Evolutionary conservation across 768 basidiomycete genomes (phyloP).

Genomic region (Suillus alpinus): DNA sequence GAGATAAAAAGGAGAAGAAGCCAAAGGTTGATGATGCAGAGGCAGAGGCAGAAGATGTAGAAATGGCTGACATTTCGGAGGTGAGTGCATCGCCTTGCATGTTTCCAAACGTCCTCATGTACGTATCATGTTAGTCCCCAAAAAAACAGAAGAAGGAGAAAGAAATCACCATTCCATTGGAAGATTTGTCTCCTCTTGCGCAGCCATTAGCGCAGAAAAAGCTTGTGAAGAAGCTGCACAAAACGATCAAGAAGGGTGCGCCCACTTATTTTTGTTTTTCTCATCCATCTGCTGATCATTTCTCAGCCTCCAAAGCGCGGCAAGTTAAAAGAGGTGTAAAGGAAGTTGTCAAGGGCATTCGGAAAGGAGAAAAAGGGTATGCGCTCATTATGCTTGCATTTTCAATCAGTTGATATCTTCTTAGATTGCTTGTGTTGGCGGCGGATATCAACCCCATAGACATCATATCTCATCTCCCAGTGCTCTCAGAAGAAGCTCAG

Average conservation of each 20-base stretch:
- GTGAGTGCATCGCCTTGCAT: constrained; percentile 16
- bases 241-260: constrained; percentile 88
- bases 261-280: constrained; percentile 2
- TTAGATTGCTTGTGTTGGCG: constrained; percentile 84
- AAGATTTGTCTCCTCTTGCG: constrained; percentile 92
- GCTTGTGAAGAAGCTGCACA: constrained; percentile 90
- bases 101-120: constrained; percentile 1
- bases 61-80: constrained; percentile 37
- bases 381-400: constrained; percentile 24
- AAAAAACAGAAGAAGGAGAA: constrained; percentile 69
- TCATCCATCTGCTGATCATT: not conserved
- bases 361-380: constrained; percentile 96
- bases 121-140: constrained; percentile 28
- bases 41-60: constrained; percentile 44
- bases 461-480: constrained; percentile 95
- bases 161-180: constrained; percentile 64
- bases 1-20: constrained; percentile 75
- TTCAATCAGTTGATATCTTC: constrained; percentile 6
- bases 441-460: constrained; percentile 98
- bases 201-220: constrained; percentile 92
- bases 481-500: constrained; percentile 89
- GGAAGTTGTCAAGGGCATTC: constrained; percentile 95
- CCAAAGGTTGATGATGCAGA: constrained; percentile 41
- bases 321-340: constrained; percentile 98
- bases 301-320: constrained; percentile 83